phyloP scores from a whole-genome alignment of 306 rosid genomes.

The Quercus cerris region DNA sequence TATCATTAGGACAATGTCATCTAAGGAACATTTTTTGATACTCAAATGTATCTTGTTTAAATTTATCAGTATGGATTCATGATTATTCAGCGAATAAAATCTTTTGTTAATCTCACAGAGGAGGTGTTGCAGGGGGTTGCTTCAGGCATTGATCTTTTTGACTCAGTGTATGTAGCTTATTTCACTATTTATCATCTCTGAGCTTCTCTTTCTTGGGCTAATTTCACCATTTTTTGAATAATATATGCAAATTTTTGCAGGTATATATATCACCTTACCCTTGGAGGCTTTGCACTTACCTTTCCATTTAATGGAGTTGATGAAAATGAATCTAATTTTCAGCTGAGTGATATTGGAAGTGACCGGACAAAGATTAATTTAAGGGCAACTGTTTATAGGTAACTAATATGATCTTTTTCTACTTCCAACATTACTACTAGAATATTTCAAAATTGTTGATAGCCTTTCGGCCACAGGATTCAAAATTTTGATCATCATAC shows the following conservation, averaged over 20 bases:
- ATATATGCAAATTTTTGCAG: constrained; percentile 37
- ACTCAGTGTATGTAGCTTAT: constrained; percentile 63
- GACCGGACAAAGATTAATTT: constrained; percentile 76
- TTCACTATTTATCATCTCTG: constrained; percentile 9
- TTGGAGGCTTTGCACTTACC: constrained; percentile 81
- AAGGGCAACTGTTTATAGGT: constrained; percentile 80
- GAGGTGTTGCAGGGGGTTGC: constrained; percentile 92
- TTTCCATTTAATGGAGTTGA: constrained; percentile 57
- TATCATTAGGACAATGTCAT: background rate
- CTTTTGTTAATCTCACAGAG: constrained; percentile 56
- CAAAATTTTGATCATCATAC: background rate
- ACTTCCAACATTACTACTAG: background rate
- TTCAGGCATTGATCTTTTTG: constrained; percentile 85
- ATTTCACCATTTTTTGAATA: constrained; percentile 10
- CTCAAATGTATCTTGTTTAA: constrained; percentile 9
- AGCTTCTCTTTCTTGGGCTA: background rate
- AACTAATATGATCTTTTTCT: background rate
- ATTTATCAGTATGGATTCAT: constrained; percentile 14
- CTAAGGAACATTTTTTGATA: background rate
- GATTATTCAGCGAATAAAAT: constrained; percentile 11
- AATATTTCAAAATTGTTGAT: background rate
- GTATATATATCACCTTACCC: constrained; percentile 67
- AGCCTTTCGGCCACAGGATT: background rate
- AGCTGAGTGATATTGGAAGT: constrained; percentile 34
- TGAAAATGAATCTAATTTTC: constrained; percentile 28